Evolutionary conservation across 805 yeast genomes (phyloP), one percentile per base, ranked within the genome.

Genomic region (Metschnikowia cubensis): DNA sequence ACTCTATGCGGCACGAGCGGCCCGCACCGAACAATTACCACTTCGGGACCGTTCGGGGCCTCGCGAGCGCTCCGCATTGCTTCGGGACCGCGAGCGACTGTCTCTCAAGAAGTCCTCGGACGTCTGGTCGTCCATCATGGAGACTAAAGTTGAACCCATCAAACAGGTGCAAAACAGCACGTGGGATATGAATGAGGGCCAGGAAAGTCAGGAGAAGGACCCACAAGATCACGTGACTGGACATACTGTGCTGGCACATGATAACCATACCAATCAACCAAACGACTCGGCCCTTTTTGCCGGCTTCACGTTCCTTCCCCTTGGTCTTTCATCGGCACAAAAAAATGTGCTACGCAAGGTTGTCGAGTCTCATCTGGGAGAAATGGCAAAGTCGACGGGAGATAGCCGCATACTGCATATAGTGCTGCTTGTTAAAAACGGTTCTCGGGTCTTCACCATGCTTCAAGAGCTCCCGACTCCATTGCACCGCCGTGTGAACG

Each of bases 81-180:
- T 32, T 34, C 53, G 50, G 22, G 46, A 45, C 17, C 50, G 46
- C 21, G 56, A 50, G 37, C 49, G 53, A 14, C 47, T 39, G 14
- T 48, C 52, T 25, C 47, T 54, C 31, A 59, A 57, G 45, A 64
- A 60, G 38, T 63, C 66, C 33, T 58, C 70, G 1, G 63, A 62
- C 14, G 66, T 77, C 14, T 77, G 81, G 81, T 63, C 69, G 40
- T 70, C 77, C 4, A 71, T 77, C 32, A 73, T 73, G 77, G 64
- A 59, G 47, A 55, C 44, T 22, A 53, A 32, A 22, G 43, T 18
- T 13, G 53, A 41, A 8, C 41, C 55, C 2, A 46, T 53, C 39
- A 53, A 56, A 17, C 43, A 50, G 25, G 55, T 51, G 10, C 51
- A 50, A 6, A 58, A 61, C 40, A 59, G 65, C 34, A 58, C 62